These are phyloP conservation scores for Cucumis hystrix DNA, from an alignment of 306 rosid genomes.

Conservation along the genomic window DNA sequence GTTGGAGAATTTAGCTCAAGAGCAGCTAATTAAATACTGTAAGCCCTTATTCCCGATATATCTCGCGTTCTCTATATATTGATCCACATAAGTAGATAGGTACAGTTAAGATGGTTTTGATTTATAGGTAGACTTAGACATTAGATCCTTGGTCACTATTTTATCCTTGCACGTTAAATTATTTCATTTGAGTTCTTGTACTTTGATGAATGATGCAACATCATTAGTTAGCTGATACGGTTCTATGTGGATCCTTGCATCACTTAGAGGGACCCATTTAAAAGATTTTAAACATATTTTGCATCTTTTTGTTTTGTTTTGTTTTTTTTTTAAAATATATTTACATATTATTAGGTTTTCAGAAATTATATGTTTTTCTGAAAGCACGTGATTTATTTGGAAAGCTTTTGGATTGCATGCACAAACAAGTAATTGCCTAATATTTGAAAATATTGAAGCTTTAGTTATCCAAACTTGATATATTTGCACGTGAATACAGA, in stretches of 20 bases:
- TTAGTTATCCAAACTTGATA: background rate
- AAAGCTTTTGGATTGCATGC: background rate
- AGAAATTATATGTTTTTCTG: background rate
- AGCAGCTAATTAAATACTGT: slow-evolving; percentile 90
- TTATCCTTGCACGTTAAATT: background rate
- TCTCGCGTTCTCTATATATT: background rate
- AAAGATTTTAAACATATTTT: background rate
- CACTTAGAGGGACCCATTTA: background rate
- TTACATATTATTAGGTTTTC: background rate
- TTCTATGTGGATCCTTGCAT: background rate
- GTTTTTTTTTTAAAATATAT: background rate
- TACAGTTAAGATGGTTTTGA: background rate
- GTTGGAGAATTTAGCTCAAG: slow-evolving; percentile 81
- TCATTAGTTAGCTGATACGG: background rate
- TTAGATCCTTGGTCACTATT: background rate
- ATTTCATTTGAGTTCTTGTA: background rate
- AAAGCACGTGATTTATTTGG: background rate
- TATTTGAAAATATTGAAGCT: background rate
- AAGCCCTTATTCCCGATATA: slow-evolving; percentile 24
- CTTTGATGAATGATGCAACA: background rate
- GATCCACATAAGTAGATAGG: background rate
- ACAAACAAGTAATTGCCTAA: background rate
- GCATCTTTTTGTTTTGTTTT: no score
- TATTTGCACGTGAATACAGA: background rate
- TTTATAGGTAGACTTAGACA: background rate